Base-by-base conservation (phyloP, 1,139 yeast species). In the Yamadazyma diospyri region DNA sequence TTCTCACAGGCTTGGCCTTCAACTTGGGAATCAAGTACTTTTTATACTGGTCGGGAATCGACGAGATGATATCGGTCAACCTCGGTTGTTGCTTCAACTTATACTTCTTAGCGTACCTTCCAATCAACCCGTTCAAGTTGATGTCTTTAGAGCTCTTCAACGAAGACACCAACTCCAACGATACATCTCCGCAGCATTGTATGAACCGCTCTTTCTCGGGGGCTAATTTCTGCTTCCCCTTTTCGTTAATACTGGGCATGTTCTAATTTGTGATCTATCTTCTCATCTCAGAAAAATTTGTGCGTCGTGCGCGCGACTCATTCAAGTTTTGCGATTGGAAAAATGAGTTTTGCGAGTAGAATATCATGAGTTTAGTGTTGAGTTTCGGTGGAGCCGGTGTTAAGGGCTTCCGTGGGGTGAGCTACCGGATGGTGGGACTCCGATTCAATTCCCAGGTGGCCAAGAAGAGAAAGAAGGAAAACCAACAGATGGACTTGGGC, bases 1-100 rank as follows among this genome's bases (percentile, higher is more conserved):
- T 94, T 59, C 99, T 76, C 31, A 92, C 97, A 0, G 99, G 99
- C 58, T 92, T 92, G 18, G 98, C 98, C 63, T 92, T 87, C 32
- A 92, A 70, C 60, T 89, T 89, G 3, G 98, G 98, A 30, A 94
- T 69, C 38, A 92, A 65, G 53, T 89, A 88, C 54, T 87, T 87
- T 58, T 87, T 88, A 59, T 92, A 82, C 53, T 89, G 97, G 53
- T 92, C 97, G 2, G 99, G 99, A 41, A 92, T 92, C 1, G 97
- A 84, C 19, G 89, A 78, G 28, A 92, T 92, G 50, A 92, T 88
- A 59, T 92, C 99, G 1, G 97, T 92, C 35, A 92, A 69, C 47
- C 98, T 69, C 13, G 99, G 99, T 56, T 89, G 98, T 48, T 83
- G 85, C 47, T 86, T 84, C 40, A 92, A 70, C 61, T 85, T 87